Conservation (phyloP, 202 grass and related monocot species). For the Alloteropsis angusta region DNA sequence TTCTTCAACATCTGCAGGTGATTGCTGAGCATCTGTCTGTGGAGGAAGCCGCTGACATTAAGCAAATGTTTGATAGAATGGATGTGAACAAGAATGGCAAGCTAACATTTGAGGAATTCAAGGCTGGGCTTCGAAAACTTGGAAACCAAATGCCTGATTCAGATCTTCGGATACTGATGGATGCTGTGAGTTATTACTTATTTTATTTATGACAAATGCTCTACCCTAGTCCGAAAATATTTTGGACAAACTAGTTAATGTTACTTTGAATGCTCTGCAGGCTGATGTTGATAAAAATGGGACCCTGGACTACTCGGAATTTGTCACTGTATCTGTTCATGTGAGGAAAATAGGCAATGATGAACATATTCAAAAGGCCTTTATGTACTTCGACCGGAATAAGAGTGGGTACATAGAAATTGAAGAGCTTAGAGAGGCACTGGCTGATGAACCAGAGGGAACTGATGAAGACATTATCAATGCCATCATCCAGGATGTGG, state of each 20-base stretch:
- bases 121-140: constrained; percentile 57
- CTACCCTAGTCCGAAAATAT: not conserved
- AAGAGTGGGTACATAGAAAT: constrained; percentile 86
- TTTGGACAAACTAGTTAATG: not conserved
- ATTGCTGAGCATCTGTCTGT: constrained; percentile 71
- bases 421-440: constrained; percentile 61
- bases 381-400: constrained; percentile 68
- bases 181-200: constrained; percentile 88
- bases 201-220: not conserved
- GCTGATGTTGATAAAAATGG: constrained; percentile 72
- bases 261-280: constrained; percentile 40
- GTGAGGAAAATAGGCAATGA: constrained; percentile 76
- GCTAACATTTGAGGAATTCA: constrained; percentile 78
- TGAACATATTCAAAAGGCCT: constrained; percentile 69
- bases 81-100: constrained; percentile 60
- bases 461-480: constrained; percentile 68
- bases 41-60: constrained; percentile 87
- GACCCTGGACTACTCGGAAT: constrained; percentile 75
- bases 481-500: constrained; percentile 67
- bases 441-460: constrained; percentile 61
- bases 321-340: constrained; percentile 79
- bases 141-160: constrained; percentile 74
- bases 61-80: constrained; percentile 69
- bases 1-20: constrained; percentile 47
- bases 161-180: constrained; percentile 65